Base-by-base conservation (phyloP, 257 asterid species). In the Ilex aquifolium region DNA sequence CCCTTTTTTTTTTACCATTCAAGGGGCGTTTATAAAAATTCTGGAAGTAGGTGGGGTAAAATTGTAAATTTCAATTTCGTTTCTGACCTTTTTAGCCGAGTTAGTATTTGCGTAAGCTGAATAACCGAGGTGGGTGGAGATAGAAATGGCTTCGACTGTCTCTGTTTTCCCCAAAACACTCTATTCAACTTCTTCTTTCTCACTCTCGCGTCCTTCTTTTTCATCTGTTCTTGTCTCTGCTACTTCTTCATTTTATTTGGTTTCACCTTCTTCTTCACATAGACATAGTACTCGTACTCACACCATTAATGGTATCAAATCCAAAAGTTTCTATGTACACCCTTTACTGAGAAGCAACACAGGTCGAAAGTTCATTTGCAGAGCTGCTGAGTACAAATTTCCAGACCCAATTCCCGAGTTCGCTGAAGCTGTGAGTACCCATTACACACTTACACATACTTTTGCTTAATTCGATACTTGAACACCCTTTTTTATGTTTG, bases 371-470 rank as follows among this genome's bases (percentile, higher is more conserved):
- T 60, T 86, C 62, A 78, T 76, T 69, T 84, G 95, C 77, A 67
- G 80, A 65, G 96, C 95, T 52, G 95, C 87, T 48, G 97, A 92
- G 76, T 83, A 87, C 84, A 84, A 88, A 76, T 88, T 91, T 69
- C 98, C 95, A 1, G 96, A 91, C 78, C 98, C 96, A 30, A 84
- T 91, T 70, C 98, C 98, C 6, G 98, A 91, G 75, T 91, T 91
- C 51, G 96, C 98, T 61, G 92, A 84, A 54, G 77, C 95, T 57
- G 98, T 88, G 40, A 78, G 89, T 73, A 31, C 27, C 31, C 21
- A 14, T 50, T n/a, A 13, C 52, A 46, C 52, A 36, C 42, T 4
- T 8, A 2, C 42, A 36, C 42, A 36, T 7, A 21, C 27, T 21
- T 21, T 21, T 21, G 1, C 27, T 21, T 21, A 21, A 21, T 36